Evolutionary conservation across 495 filamentous ascomycete species (phyloP), one percentile per base, ranked within the genome.

Genomic region (Penicillium cataractarum): DNA sequence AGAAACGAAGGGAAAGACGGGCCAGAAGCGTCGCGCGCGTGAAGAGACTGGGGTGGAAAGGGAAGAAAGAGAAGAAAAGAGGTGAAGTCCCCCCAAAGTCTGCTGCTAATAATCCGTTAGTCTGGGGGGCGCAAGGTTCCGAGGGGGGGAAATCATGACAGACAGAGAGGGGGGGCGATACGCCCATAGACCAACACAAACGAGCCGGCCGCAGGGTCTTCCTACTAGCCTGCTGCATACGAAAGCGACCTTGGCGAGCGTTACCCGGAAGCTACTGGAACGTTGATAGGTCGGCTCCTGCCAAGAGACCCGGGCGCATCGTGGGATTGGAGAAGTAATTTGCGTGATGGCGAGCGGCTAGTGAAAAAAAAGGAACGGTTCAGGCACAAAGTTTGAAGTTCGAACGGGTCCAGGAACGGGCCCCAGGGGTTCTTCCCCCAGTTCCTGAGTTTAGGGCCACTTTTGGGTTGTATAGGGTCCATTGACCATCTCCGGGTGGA

Each of bases 381-480:
- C 48, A 51, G 48, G 48, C 10, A 27, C 48, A 29, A 9, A 40
- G 55, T 51, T 24, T 39, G n/a, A n/a, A n/a, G n/a, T n/a, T n/a
- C n/a, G 60, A 27, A 63, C 60, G 42, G 60, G 54, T 2, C 37
- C 61, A 64, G 37, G 55, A 64, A 56, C 62, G 46, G 60, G 61
- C 61, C 65, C 65, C 65, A 68, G 65, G 65, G 65, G 65, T 62
- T 68, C 58, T 48, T 48, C 54, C 42, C 42, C 42, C 12, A 46
- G 42, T 46, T 46, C 42, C 42, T 13, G 19, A 63, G 60, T 63
- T 29, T 50, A 49, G 42, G 26, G 51, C 27, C 42, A 42, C 7
- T 9, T 4, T 22, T 19, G 21, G 29, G 35, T n/a, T n/a, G n/a
- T n/a, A n/a, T n/a, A n/a, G n/a, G n/a, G n/a, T n/a, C 17, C 39